Conservation (phyloP, 1,139 yeast species). For the Candida neerlandica region DNA sequence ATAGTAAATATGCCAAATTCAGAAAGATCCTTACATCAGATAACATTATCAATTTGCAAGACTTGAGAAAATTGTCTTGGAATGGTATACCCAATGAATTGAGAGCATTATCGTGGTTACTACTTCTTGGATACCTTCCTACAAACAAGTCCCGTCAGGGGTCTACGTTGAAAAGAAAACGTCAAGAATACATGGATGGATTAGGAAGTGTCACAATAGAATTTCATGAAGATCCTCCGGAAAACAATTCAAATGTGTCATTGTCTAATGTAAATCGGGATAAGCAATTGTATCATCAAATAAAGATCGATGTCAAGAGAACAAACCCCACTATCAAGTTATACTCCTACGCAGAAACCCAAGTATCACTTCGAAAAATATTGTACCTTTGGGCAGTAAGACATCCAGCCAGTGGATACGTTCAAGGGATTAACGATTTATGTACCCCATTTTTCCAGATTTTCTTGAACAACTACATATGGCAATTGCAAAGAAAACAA, state of each 20-base stretch:
- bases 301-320: slow-evolving; percentile 91
- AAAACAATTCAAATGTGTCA: slow-evolving; percentile 19
- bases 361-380: slow-evolving; percentile 75
- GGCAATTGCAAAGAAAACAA: slow-evolving; percentile 41
- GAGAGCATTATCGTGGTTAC: slow-evolving; percentile 87
- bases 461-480: slow-evolving; percentile 70
- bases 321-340: slow-evolving; percentile 85
- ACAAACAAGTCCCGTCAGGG: slow-evolving; percentile 77
- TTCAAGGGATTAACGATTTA: slow-evolving; percentile 96
- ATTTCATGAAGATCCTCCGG: slow-evolving; percentile 44
- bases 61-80: slow-evolving; percentile 83
- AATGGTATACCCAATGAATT: slow-evolving; percentile 86
- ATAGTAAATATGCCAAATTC: slow-evolving; percentile 68
- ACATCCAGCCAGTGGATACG: slow-evolving; percentile 98
- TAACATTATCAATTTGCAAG: slow-evolving; percentile 55
- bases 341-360: slow-evolving; percentile 71
- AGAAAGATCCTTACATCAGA: slow-evolving; percentile 62
- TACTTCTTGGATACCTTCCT: slow-evolving; percentile 86
- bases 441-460: slow-evolving; percentile 94
- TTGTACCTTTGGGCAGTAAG: slow-evolving; percentile 94
- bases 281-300: slow-evolving; percentile 91
- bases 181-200: slow-evolving; percentile 85
- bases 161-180: slow-evolving; percentile 69
- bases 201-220: slow-evolving; percentile 43
- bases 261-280: slow-evolving; percentile 44